Percentiles rank a stretch among this genome's conserved stretches.
phyloP scores from a whole-genome alignment of 768 basidiomycete genomes.

The Phlegmacium glaucopus region DNA sequence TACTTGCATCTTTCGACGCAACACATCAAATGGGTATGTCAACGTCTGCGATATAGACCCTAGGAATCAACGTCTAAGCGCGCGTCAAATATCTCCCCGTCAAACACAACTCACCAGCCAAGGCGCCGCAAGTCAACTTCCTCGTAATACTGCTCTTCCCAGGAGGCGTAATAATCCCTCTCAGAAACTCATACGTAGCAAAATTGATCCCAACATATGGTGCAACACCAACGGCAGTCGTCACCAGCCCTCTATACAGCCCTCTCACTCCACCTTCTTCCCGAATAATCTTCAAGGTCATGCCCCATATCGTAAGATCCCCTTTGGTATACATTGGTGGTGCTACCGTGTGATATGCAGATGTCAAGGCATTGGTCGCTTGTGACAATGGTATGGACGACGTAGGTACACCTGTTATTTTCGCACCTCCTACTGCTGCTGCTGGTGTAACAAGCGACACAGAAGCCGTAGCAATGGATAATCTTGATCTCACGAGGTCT shows the following conservation, averaged over 20 bases:
- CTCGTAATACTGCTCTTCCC: conserved; percentile 64
- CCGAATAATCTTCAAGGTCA: conserved; percentile 86
- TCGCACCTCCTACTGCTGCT: too few relatives aligned
- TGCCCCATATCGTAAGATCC: conserved; percentile 76
- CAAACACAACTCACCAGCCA: conserved; percentile 58
- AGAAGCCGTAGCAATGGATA: conserved; percentile 93
- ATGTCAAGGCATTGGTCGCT: conserved; percentile 40
- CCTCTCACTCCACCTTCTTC: conserved; percentile 91
- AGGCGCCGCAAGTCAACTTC: conserved; percentile 82
- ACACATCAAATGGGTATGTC: conserved; percentile 94
- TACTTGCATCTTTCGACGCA: conserved; percentile 95
- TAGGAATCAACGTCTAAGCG: conserved; percentile 18
- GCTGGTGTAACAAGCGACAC: conserved; percentile 26
- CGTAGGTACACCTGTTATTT: conserved; percentile 17
- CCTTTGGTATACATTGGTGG: conserved; percentile 39
- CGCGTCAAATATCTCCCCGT: too few relatives aligned
- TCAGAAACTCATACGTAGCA: conserved; percentile 85
- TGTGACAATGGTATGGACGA: conserved; percentile 19
- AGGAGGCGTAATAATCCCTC: conserved; percentile 76
- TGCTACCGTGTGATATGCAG: conserved; percentile 51
- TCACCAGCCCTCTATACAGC: conserved; percentile 80
- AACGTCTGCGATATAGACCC: conserved; percentile 92
- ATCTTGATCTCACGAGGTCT: conserved; percentile 87
- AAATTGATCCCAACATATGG: conserved; percentile 92
- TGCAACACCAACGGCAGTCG: conserved; percentile 87